Conservation (phyloP, 2,329 filamentous ascomycete species). For the Arthroderma sp. region DNA sequence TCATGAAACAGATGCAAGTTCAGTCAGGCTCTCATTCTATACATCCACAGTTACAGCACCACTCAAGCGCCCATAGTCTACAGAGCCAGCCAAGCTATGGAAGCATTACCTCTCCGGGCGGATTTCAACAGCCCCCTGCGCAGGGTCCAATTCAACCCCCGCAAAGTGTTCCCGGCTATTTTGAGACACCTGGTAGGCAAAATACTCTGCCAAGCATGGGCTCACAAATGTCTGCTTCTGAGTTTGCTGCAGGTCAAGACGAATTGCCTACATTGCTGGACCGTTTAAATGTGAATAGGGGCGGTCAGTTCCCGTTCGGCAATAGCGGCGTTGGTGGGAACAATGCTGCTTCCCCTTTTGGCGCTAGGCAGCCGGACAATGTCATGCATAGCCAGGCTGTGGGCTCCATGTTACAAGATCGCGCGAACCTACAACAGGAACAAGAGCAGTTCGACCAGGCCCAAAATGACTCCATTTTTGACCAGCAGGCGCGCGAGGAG, state of each 20-base stretch:
- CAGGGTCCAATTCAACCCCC: slow-evolving; percentile 45
- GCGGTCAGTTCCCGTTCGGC: slow-evolving; percentile 34
- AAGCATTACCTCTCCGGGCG: slow-evolving; percentile 78
- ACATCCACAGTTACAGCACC: slow-evolving; percentile 63
- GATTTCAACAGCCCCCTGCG: slow-evolving; percentile 49
- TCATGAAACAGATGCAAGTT: slow-evolving; percentile 59
- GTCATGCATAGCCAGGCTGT: slow-evolving; percentile 44
- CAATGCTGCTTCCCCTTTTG: slow-evolving; percentile 32
- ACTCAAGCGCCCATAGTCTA: slow-evolving; percentile 86
- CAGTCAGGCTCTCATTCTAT: slow-evolving; percentile 41
- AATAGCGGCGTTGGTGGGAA: background rate
- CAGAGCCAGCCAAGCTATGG: slow-evolving; percentile 96
- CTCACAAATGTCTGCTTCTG: slow-evolving; percentile 32
- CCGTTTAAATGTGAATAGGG: slow-evolving; percentile 47
- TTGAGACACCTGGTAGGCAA: slow-evolving; percentile 44
- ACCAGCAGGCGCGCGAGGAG: slow-evolving; percentile 44
- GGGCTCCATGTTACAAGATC: slow-evolving; percentile 47
- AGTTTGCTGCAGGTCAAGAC: slow-evolving; percentile 51
- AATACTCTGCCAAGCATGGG: slow-evolving; percentile 27
- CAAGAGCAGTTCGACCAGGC: slow-evolving; percentile 41
- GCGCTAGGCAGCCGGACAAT: slow-evolving; percentile 27
- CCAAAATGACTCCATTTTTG: slow-evolving; percentile 33
- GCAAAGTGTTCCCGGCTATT: slow-evolving; percentile 52
- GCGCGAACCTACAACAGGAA: slow-evolving; percentile 47
- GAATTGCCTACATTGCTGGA: slow-evolving; percentile 54